A percentile compares a stretch with the other conserved stretches of the same genome.
phyloP scores from a whole-genome alignment of 2,329 filamentous ascomycete genomes.

The Verticillium klebahnii region DNA sequence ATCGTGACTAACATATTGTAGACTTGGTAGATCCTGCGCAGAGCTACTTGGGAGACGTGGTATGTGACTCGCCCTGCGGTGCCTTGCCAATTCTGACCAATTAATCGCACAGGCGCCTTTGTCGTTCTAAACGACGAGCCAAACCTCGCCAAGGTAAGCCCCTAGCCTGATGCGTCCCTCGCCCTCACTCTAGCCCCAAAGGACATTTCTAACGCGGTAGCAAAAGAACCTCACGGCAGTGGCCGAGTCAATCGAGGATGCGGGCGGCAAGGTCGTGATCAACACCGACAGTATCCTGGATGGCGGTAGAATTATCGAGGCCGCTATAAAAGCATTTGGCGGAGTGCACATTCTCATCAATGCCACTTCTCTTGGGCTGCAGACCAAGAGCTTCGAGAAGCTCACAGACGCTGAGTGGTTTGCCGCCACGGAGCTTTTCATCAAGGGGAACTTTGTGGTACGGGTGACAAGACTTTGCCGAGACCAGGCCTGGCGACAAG shows the following conservation, averaged over 20 bases:
- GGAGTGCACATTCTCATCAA: slow-evolving; percentile 95
- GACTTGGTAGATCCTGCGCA: slow-evolving; percentile 72
- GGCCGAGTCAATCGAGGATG: slow-evolving; percentile 76
- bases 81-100: neutral
- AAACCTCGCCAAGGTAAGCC: slow-evolving; percentile 35
- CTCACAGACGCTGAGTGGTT: slow-evolving; percentile 98
- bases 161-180: neutral
- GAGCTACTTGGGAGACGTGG: slow-evolving; percentile 87
- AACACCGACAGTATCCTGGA: slow-evolving; percentile 96
- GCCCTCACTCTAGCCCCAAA: no score
- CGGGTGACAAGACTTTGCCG: neutral
- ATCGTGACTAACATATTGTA: neutral
- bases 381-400: slow-evolving; percentile 97
- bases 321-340: slow-evolving; percentile 74
- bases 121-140: slow-evolving; percentile 5
- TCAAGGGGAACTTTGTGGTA: slow-evolving; percentile 66
- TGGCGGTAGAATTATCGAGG: slow-evolving; percentile 91
- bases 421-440: slow-evolving; percentile 85
- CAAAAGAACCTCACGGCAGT: slow-evolving; percentile 40
- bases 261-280: slow-evolving; percentile 91
- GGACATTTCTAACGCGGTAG: neutral
- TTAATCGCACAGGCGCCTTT: neutral
- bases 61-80: slow-evolving; percentile 57
- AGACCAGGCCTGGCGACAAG: neutral
- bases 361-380: slow-evolving; percentile 87